A percentile compares a stretch with the other conserved stretches of the same genome.
Conservation (phyloP, 805 yeast genomes). For the Candida berthetii region DNA sequence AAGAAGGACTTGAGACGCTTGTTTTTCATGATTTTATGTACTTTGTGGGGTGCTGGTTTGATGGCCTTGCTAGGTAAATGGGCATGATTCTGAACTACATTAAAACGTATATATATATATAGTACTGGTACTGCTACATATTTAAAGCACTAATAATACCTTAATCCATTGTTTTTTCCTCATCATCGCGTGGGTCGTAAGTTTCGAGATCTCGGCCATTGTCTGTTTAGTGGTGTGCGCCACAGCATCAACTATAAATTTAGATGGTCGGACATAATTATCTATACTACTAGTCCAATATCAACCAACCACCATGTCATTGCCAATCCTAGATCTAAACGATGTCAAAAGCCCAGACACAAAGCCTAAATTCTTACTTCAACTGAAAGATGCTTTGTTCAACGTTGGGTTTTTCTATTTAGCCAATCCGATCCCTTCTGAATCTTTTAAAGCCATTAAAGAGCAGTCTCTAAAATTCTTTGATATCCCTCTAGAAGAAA, state of each 20-base stretch:
- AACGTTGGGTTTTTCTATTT: conserved; percentile 37
- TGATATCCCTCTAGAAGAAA: conserved; percentile 31
- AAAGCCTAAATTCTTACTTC: conserved; percentile 38
- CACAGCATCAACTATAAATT: too few species aligned
- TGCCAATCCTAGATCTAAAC: conserved; percentile 40
- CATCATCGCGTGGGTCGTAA: too few species aligned
- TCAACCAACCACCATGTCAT: too few species aligned
- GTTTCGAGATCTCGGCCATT: too few species aligned
- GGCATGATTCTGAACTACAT: conserved; percentile 35
- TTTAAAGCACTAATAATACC: too few species aligned
- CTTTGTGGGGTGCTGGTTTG: conserved; percentile 54
- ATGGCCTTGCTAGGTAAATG: conserved; percentile 76
- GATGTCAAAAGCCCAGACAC: conserved; percentile 34
- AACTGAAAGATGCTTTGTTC: conserved; percentile 46
- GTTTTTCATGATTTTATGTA: conserved; percentile 31
- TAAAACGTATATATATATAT: too few species aligned
- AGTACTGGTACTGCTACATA: too few species aligned
- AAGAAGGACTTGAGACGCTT: conserved; percentile 35
- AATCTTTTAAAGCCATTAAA: conserved; percentile 17
- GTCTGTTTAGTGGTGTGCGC: too few species aligned
- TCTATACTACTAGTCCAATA: too few species aligned
- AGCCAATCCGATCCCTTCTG: conserved; percentile 35
- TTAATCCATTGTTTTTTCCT: too few species aligned
- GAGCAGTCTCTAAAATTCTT: conserved; percentile 29
- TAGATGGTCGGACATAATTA: too few species aligned